Conservation (phyloP, 352 stramenopile genomes). For the Hyaloperonospora arabidopsidis region DNA sequence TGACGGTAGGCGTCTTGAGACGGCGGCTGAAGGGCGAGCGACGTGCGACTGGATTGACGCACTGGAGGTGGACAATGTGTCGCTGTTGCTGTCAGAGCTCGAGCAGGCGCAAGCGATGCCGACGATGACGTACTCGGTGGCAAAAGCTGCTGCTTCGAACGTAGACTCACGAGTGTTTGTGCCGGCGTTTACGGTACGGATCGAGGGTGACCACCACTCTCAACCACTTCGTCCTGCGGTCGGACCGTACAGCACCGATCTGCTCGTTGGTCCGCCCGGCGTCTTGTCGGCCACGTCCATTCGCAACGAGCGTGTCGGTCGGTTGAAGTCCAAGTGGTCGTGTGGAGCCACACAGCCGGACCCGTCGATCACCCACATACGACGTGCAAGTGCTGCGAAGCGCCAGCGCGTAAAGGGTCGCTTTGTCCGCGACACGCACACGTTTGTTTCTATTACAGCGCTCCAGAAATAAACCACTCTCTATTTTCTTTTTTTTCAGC, state of each 20-base stretch:
- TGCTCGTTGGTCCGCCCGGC: slow-evolving; percentile 42
- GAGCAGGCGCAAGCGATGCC: slow-evolving; percentile 15
- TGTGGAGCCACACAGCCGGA: slow-evolving; percentile 17
- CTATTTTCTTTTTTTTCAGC: neutral
- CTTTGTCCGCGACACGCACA: slow-evolving; percentile 43
- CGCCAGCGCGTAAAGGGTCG: slow-evolving; percentile 57
- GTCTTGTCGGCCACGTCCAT: slow-evolving; percentile 21
- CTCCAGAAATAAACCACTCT: slow-evolving; percentile 34
- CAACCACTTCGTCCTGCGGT: slow-evolving; percentile 9
- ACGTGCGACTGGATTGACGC: slow-evolving; percentile 42
- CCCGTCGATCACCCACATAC: slow-evolving; percentile 36
- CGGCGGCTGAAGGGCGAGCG: slow-evolving; percentile 8
- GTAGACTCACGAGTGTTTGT: slow-evolving; percentile 52
- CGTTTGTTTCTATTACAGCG: slow-evolving; percentile 59
- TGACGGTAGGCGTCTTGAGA: slow-evolving; percentile 16
- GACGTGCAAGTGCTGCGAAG: slow-evolving; percentile 52
- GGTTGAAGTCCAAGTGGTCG: slow-evolving; percentile 35
- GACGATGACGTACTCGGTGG: slow-evolving; percentile 6
- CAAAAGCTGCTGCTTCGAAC: slow-evolving; percentile 10
- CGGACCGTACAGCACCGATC: slow-evolving; percentile 8
- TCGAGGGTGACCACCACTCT: slow-evolving; percentile 27
- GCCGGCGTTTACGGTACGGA: slow-evolving; percentile 42
- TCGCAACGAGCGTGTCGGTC: slow-evolving; percentile 25
- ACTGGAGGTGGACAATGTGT: slow-evolving; percentile 45
- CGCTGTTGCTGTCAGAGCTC: slow-evolving; percentile 40